Evolutionary conservation across 805 yeast species (phyloP).

Genomic region (Kodamaea fukazawae): DNA sequence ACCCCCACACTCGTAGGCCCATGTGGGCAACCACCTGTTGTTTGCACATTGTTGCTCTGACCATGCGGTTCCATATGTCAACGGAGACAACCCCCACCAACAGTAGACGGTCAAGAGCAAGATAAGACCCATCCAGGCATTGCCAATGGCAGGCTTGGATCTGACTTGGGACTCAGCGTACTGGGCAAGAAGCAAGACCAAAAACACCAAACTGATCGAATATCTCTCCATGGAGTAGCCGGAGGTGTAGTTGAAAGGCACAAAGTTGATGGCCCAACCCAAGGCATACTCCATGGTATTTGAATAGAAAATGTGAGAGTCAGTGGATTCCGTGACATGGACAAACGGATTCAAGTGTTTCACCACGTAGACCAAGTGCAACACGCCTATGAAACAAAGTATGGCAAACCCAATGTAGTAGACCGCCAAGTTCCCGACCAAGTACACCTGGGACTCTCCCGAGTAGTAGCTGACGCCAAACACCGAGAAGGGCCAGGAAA

Average conservation of each 20-base stretch:
- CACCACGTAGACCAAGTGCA: conserved; percentile 20
- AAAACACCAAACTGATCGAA: conserved; percentile 49
- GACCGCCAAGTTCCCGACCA: conserved; percentile 61
- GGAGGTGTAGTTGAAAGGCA: conserved; percentile 43
- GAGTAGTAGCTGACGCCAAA: conserved; percentile 63
- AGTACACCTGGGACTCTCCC: conserved; percentile 45
- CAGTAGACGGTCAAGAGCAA: conserved; percentile 20
- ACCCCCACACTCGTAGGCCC: conserved; percentile 45
- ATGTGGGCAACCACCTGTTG: conserved; percentile 33
- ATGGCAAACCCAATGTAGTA: conserved; percentile 47
- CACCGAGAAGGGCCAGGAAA: conserved; percentile 57
- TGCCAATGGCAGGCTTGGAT: conserved; percentile 17
- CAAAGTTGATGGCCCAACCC: conserved; percentile 58
- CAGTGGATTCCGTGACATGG: conserved; percentile 13
- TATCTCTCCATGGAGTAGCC: conserved; percentile 35
- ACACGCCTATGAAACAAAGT: conserved; percentile 25
- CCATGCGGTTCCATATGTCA: conserved; percentile 51
- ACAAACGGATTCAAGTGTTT: conserved; percentile 32
- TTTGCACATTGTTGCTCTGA: conserved; percentile 35
- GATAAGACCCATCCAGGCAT: conserved; percentile 18
- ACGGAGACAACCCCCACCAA: conserved; percentile 33
- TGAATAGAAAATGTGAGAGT: conserved; percentile 16
- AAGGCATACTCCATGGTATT: conserved; percentile 37
- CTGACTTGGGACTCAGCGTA: conserved; percentile 33
- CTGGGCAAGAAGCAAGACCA: conserved; percentile 44